phyloP scores from a whole-genome alignment of 371 early-diverging fungal genomes.

The Mortierella sp. region DNA sequence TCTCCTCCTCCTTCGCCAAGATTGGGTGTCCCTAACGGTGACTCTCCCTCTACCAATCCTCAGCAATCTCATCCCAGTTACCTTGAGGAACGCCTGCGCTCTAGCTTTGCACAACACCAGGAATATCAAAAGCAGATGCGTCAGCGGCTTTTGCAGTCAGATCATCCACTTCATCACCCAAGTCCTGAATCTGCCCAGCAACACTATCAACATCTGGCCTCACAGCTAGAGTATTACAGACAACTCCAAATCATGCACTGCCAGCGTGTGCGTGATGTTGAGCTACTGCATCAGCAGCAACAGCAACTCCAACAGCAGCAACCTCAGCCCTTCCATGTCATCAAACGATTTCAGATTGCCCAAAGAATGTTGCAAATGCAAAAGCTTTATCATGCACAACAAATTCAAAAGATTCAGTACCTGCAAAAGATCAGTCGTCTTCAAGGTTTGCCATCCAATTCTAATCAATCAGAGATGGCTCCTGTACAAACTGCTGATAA shows the following conservation, averaged over 20 bases:
- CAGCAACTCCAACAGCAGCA: constrained; percentile 28
- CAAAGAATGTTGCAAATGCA: constrained; percentile 46
- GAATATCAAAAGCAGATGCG: constrained; percentile 27
- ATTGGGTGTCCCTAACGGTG: not conserved
- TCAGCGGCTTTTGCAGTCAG: constrained; percentile 1
- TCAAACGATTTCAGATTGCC: constrained; percentile 35
- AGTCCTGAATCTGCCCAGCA: constrained; percentile 14
- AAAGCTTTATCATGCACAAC: constrained; percentile 35
- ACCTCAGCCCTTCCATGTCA: constrained; percentile 22
- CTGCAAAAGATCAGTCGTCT: constrained; percentile 34
- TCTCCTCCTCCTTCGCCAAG: constrained; percentile 7
- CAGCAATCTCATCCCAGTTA: not conserved
- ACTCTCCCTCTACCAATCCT: not conserved
- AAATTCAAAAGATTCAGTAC: constrained; percentile 43
- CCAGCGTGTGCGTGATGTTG: constrained; percentile 40
- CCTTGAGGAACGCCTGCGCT: constrained; percentile 6
- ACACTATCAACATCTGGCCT: constrained; percentile 19
- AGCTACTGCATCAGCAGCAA: constrained; percentile 31
- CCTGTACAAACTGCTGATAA: not conserved
- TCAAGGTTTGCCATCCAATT: constrained; percentile 11
- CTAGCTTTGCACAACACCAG: constrained; percentile 17
- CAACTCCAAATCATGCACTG: constrained; percentile 47
- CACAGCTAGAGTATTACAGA: constrained; percentile 40
- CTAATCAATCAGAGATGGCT: not conserved
- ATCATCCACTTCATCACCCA: constrained; percentile 20